Conservation (phyloP, 169 alveolate genomes). For the Plasmodium sp. region DNA sequence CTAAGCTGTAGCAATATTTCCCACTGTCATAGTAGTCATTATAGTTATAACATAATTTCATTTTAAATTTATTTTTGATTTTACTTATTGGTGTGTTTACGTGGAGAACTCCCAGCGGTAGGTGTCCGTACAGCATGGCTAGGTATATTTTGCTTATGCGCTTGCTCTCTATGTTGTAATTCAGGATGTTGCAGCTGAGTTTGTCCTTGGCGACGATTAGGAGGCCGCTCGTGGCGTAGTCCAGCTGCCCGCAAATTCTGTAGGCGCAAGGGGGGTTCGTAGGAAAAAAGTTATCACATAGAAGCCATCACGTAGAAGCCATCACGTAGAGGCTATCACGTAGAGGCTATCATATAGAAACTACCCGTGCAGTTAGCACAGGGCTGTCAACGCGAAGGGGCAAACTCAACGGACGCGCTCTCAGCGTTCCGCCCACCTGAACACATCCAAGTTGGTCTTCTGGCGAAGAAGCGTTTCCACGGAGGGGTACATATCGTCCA, state of each 20-base stretch:
- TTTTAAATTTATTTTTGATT: conserved; percentile 51
- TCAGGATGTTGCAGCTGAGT: conserved; percentile 47
- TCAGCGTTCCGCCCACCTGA: conserved; percentile 17
- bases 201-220: conserved; percentile 66
- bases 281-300: background rate
- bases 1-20: conserved; percentile 67
- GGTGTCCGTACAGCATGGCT: conserved; percentile 64
- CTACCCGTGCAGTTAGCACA: background rate
- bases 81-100: conserved; percentile 69
- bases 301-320: background rate
- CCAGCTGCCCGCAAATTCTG: conserved; percentile 76
- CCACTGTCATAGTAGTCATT: conserved; percentile 69
- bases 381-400: background rate
- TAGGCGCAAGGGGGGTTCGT: background rate
- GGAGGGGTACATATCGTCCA: conserved; percentile 63
- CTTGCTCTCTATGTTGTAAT: conserved; percentile 59
- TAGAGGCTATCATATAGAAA: no score
- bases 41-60: conserved; percentile 67
- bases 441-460: conserved; percentile 21
- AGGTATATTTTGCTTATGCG: conserved; percentile 68
- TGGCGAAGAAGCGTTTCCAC: conserved; percentile 62
- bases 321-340: background rate
- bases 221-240: conserved; percentile 75
- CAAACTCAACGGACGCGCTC: background rate
- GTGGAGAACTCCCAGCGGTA: conserved; percentile 60